These are phyloP conservation scores for Eucalyptus curtisii DNA, from an alignment of 345 rosid genomes.

Conservation along the genomic window DNA sequence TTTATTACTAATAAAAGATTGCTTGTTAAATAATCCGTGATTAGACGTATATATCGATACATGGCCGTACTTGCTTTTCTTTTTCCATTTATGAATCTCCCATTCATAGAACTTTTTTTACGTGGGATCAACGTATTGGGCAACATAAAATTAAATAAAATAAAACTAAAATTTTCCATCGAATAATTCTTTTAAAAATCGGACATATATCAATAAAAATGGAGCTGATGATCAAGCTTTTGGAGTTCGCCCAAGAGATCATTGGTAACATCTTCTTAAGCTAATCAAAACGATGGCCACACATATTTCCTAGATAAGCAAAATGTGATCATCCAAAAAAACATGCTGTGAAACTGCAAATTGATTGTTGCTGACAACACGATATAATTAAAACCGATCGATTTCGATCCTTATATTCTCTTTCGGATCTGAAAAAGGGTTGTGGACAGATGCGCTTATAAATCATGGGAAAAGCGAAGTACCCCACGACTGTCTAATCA, in stretches of 20 bases:
- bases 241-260: background rate
- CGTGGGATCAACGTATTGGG: background rate
- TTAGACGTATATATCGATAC: background rate
- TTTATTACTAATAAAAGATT: background rate
- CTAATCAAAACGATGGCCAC: background rate
- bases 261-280: background rate
- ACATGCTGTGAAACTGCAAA: background rate
- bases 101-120: background rate
- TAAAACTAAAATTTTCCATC: background rate
- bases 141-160: background rate
- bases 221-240: background rate
- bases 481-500: slow-evolving; percentile 19
- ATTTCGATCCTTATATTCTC: background rate
- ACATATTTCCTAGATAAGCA: background rate
- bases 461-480: slow-evolving; percentile 13
- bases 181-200: background rate
- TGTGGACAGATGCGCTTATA: background rate
- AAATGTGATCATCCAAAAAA: background rate
- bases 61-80: background rate
- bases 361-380: background rate
- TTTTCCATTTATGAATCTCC: background rate
- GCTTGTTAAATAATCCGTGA: background rate
- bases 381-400: background rate
- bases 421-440: background rate
- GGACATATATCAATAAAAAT: background rate